A percentile compares a stretch with the other conserved stretches of the same genome.
Evolutionary conservation across 106 monocot genomes (phyloP).

Genomic region (Hemerocallis citrina): DNA sequence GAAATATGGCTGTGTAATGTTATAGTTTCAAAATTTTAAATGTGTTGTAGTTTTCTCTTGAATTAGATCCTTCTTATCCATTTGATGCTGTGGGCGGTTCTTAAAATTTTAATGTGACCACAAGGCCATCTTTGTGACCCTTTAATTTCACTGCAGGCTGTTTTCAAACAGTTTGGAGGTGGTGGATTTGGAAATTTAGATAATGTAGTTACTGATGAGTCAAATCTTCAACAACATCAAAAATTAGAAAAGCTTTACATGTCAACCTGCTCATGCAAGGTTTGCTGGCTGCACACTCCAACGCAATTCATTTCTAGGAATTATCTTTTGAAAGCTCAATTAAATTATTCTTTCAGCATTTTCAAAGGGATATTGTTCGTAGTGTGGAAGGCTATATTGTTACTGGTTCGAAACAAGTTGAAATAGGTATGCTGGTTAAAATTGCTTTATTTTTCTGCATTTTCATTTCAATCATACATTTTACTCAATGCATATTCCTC

Average conservation of each 20-base stretch:
- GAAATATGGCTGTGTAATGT: too few relatives aligned
- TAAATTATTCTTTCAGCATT: constrained; percentile 61
- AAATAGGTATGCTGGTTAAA: constrained; percentile 58
- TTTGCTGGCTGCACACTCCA: constrained; percentile 10
- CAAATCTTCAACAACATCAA: constrained; percentile 79
- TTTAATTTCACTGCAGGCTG: constrained; percentile 51
- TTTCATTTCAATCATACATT: neutral
- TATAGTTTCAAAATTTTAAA: too few relatives aligned
- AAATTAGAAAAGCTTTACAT: constrained; percentile 91
- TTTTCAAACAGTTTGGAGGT: constrained; percentile 91
- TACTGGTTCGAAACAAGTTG: constrained; percentile 91
- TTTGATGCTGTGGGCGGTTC: too few relatives aligned
- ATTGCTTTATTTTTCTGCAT: neutral
- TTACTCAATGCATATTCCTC: neutral
- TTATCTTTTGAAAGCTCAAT: constrained; percentile 1
- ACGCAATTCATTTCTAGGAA: neutral
- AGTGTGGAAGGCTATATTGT: constrained; percentile 99
- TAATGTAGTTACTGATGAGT: constrained; percentile 56
- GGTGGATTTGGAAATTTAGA: constrained; percentile 89
- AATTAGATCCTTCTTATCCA: too few relatives aligned
- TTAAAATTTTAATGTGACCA: too few relatives aligned
- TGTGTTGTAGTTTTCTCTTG: too few relatives aligned
- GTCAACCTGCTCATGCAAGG: constrained; percentile 90
- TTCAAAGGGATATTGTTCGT: constrained; percentile 95
- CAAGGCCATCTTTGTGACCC: neutral